phyloP scores from a whole-genome alignment of 2,329 filamentous ascomycete species.

The Cadophora luteo-olivacea region DNA sequence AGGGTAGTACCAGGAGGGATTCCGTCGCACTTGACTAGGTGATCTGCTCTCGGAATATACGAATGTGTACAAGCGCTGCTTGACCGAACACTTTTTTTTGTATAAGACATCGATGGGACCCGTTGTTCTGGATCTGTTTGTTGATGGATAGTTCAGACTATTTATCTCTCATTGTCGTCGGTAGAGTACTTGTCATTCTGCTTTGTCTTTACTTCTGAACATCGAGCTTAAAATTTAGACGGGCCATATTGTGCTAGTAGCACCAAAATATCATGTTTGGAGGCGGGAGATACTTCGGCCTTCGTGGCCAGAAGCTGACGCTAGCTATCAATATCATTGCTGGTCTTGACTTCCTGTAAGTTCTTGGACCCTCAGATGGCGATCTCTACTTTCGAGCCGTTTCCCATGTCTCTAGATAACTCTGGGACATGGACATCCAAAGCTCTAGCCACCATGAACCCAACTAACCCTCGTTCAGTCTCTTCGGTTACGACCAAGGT shows the following conservation, averaged over 20 bases:
- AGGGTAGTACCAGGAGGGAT: not conserved
- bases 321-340: slow-evolving; percentile 74
- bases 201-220: not conserved
- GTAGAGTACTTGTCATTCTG: not conserved
- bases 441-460: not conserved
- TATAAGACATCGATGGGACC: slow-evolving; percentile 13
- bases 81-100: not conserved
- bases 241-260: not conserved
- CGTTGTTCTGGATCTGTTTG: not conserved
- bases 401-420: not conserved
- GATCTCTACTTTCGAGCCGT: not conserved
- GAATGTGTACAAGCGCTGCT: slow-evolving; percentile 15
- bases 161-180: not conserved
- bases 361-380: slow-evolving; percentile 48
- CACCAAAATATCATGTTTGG: slow-evolving; percentile 22
- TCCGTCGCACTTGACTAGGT: slow-evolving; percentile 7
- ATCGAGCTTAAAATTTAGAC: not conserved
- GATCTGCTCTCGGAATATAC: slow-evolving; percentile 21
- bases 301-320: slow-evolving; percentile 70
- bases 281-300: slow-evolving; percentile 61
- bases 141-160: not conserved
- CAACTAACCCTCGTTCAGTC: slow-evolving; percentile 25
- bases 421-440: not conserved
- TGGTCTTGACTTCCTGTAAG: slow-evolving; percentile 71
- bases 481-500: slow-evolving; percentile 57